Evolutionary conservation across 441 rosid genomes (phyloP), one percentile per base, ranked within the genome.

Genomic region (Capsella rubella): DNA sequence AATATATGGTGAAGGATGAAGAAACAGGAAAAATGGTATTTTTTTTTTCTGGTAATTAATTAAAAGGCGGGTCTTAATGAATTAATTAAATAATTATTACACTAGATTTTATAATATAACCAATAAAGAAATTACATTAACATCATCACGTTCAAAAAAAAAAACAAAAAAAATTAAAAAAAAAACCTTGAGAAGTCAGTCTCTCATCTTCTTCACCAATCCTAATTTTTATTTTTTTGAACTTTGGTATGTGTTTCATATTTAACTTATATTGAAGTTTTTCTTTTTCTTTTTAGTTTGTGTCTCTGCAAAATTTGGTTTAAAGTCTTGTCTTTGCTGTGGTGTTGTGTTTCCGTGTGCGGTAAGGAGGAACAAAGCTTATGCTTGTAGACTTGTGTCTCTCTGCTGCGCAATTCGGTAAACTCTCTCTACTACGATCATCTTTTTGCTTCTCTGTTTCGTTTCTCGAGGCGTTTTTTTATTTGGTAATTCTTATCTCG

Each of bases 271-370:
- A 62, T 58, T 34, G 6, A 34, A 34, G 37, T 34, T 55, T 77
- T 56, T 66, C 73, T 59, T 76, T 59, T 76, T 42, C 53, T 63
- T 54, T 61, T 51, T 51, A 21, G 55, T 51, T 59, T 60, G 57
- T 71, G 37, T 34, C 37, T 34, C 69, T 71, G 69, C 68, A 65
- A 40, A 54, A 52, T 16, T 29, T 64, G 56, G 67, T 51, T 70
- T 65, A 25, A 67, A 66, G 73, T 52, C 68, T 77, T 52, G 64
- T 70, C 63, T 54, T 45, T 65, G 25, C 25, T 21, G 51, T 42
- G 61, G 71, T 53, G 68, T 54, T 68, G 68, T 54, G 72, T 54
- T 77, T 66, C 68, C 80, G 76, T 77, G 76, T 72, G 77, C 73
- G 68, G 60, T 78, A 78, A 78, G 77, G 65, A 72, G 73, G 59